Evolutionary conservation across 176 grass and related monocot species (phyloP).

Genomic region (Oryza nivara): DNA sequence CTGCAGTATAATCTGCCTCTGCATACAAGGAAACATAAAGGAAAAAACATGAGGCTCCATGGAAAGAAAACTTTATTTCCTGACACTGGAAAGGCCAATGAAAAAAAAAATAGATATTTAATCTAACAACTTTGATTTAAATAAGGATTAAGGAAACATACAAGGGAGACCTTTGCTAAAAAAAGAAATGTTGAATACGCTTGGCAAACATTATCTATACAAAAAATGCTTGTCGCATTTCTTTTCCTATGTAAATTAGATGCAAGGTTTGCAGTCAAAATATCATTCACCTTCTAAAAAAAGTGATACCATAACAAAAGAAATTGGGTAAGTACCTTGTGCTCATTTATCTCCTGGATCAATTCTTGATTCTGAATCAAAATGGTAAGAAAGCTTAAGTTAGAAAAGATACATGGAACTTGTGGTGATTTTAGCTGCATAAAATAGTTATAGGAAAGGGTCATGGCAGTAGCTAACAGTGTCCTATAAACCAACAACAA

Average conservation of each 20-base stretch:
- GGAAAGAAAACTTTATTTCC: not conserved
- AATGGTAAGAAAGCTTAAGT: conserved; percentile 39
- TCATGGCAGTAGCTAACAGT: not conserved
- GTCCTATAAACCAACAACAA: conserved; percentile 7
- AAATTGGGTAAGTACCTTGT: conserved; percentile 55
- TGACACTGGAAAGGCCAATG: not conserved
- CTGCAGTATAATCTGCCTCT: conserved; percentile 63
- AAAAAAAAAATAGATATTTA: conserved; percentile 24
- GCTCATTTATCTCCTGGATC: conserved; percentile 68
- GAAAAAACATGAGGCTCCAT: not conserved
- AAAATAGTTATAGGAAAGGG: not conserved
- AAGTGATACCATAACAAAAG: not conserved
- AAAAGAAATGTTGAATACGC: conserved; percentile 4
- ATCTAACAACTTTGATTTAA: not conserved
- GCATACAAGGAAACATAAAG: conserved; percentile 38
- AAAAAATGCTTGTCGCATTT: not conserved
- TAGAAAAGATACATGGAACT: conserved; percentile 29
- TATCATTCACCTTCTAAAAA: conserved; percentile 8
- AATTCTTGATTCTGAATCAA: conserved; percentile 67
- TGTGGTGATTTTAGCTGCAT: not conserved
- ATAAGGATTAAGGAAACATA: conserved; percentile 16
- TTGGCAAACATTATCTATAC: not conserved
- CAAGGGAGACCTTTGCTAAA: conserved; percentile 10
- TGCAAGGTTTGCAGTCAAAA: conserved; percentile 23
- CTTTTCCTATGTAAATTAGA: conserved; percentile 14